phyloP scores from a whole-genome alignment of 2,329 filamentous ascomycete genomes.

The Fusarium lateritium region DNA sequence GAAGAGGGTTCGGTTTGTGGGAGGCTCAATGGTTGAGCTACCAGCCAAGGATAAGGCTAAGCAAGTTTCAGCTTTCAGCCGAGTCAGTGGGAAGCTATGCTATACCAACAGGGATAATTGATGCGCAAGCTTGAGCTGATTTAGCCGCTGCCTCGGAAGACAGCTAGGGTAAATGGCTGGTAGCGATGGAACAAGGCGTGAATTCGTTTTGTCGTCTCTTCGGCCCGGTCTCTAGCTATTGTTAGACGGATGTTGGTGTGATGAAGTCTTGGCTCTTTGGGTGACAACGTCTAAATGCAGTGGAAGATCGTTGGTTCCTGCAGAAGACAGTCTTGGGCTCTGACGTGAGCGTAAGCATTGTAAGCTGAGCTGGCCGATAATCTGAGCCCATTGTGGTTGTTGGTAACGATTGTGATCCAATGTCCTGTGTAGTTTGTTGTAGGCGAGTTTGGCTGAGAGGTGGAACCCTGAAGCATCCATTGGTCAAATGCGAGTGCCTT shows the following conservation, averaged over 20 bases:
- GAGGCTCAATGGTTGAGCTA: constrained; percentile 27
- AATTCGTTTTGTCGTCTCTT: constrained; percentile 16
- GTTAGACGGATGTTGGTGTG: constrained; percentile 20
- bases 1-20: constrained; percentile 23
- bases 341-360: constrained; percentile 2
- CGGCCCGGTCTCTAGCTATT: constrained; percentile 31
- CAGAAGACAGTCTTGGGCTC: constrained; percentile 18
- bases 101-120: constrained; percentile 36
- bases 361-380: neutral
- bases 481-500: neutral
- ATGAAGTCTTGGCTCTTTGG: constrained; percentile 17
- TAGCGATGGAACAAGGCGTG: constrained; percentile 4
- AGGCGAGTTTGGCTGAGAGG: neutral
- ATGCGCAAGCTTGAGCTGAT: constrained; percentile 44
- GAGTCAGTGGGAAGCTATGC: constrained; percentile 28
- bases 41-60: constrained; percentile 35
- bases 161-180: constrained; percentile 34
- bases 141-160: constrained; percentile 34
- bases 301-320: constrained; percentile 23
- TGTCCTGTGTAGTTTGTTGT: neutral
- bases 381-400: neutral
- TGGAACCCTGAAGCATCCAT: constrained; percentile 1
- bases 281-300: constrained; percentile 1
- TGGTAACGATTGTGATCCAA: neutral
- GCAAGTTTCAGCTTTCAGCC: constrained; percentile 46